phyloP scores from a whole-genome alignment of 257 asterid genomes.

The Jaltomata sinuosa region DNA sequence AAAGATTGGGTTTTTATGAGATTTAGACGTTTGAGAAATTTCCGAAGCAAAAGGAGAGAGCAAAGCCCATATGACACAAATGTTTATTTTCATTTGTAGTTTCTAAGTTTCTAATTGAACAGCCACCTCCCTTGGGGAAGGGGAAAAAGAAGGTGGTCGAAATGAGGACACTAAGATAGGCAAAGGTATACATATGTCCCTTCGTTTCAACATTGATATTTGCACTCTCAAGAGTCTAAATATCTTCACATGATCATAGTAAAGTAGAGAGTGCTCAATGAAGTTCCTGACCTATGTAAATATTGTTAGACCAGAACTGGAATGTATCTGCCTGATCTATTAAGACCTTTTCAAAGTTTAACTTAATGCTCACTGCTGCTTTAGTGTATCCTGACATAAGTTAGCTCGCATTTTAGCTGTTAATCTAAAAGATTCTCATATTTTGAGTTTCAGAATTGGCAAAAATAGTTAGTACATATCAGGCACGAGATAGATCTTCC shows the following conservation, averaged over 20 bases:
- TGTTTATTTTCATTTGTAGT: neutral
- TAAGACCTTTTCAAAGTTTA: neutral
- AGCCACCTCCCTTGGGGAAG: neutral
- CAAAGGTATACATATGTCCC: neutral
- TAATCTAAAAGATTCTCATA: neutral
- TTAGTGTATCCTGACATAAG: neutral
- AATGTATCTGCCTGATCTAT: neutral
- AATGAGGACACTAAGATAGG: neutral
- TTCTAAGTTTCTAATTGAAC: neutral
- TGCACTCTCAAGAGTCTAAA: neutral
- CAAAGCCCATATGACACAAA: neutral
- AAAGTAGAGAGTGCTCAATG: neutral
- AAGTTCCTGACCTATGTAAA: neutral
- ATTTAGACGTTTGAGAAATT: neutral
- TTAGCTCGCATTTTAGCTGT: neutral
- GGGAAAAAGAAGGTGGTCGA: neutral
- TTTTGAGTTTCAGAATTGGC: neutral
- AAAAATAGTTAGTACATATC: neutral
- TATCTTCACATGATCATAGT: neutral
- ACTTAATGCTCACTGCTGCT: neutral
- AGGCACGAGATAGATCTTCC: neutral
- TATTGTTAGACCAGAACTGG: neutral
- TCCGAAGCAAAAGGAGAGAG: neutral
- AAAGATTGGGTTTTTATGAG: neutral
- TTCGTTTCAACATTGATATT: neutral